Percentiles rank a stretch among this genome's conserved stretches.
Evolutionary conservation across 2,329 filamentous ascomycete species (phyloP).

Genomic region (Nemania sp.): DNA sequence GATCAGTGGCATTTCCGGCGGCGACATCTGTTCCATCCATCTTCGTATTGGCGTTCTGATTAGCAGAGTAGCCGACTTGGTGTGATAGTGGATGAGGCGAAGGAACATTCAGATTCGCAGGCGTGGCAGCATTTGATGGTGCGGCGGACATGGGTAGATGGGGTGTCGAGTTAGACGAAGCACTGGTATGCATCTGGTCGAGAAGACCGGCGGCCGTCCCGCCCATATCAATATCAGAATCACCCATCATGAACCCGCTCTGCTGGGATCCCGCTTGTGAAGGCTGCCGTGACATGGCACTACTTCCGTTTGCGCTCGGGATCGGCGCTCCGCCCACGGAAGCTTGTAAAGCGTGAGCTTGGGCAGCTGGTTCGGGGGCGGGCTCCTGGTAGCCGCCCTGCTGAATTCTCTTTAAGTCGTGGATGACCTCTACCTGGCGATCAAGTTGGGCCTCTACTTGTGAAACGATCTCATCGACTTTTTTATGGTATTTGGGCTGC

Average conservation of each 20-base stretch:
- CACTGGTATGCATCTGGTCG: conserved; percentile 68
- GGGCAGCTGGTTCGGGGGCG: conserved; percentile 47
- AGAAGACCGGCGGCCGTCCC: conserved; percentile 66
- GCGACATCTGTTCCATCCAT: conserved; percentile 59
- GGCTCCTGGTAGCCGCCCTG: conserved; percentile 75
- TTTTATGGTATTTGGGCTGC: conserved; percentile 52
- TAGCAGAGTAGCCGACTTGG: conserved; percentile 8
- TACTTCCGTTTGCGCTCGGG: conserved; percentile 31
- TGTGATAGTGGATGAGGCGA: conserved; percentile 47
- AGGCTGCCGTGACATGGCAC: conserved; percentile 53
- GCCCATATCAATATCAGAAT: conserved; percentile 67
- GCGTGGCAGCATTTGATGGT: conserved; percentile 62
- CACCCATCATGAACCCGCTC: conserved; percentile 59
- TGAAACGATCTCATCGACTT: conserved; percentile 72
- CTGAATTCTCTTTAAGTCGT: conserved; percentile 70
- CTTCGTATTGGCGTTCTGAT: conserved; percentile 46
- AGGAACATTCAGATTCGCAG: conserved; percentile 51
- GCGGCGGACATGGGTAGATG: conserved; percentile 60
- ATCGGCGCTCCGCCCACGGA: conserved; percentile 27
- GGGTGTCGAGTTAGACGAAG: conserved; percentile 63
- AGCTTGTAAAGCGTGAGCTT: conserved; percentile 25
- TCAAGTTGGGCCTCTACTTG: conserved; percentile 74
- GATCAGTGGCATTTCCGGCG: conserved; percentile 50
- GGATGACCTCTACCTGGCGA: conserved; percentile 65
- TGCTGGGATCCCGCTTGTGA: conserved; percentile 60